A percentile compares a stretch with the other conserved stretches of the same genome.
These are phyloP conservation scores for Saprolegnia parasitica DNA, from an alignment of 352 stramenopile genomes.

Conservation along the genomic window DNA sequence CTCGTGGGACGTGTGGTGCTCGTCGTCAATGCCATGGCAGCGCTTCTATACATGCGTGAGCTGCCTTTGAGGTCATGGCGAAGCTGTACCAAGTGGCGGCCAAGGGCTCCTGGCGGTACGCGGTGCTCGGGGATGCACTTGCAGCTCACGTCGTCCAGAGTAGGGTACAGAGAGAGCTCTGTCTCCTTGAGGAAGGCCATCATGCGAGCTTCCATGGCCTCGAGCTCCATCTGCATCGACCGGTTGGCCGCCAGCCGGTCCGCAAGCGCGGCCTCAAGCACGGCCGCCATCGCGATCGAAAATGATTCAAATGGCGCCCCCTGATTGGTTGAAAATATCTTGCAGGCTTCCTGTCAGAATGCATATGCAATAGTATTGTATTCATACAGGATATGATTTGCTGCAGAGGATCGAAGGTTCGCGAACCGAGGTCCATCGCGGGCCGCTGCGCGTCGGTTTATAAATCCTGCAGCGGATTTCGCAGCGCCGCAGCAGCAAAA, in stretches of 20 bases:
- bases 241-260: slow-evolving; percentile 13
- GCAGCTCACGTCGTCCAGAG: slow-evolving; percentile 40
- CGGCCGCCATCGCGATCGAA: slow-evolving; percentile 6
- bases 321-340: slow-evolving; percentile 9
- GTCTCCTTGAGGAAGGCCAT: slow-evolving; percentile 39
- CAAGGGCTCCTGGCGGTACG: slow-evolving; percentile 35
- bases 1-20: background rate
- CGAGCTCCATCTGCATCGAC: slow-evolving; percentile 23
- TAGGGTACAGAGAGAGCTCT: slow-evolving; percentile 34
- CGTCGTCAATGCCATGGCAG: slow-evolving; percentile 18
- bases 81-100: slow-evolving; percentile 42
- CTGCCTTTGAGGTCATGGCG: background rate
- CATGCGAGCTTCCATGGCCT: slow-evolving; percentile 31
- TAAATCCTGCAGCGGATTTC: slow-evolving; percentile 13
- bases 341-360: background rate
- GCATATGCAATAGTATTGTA: background rate
- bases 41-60: slow-evolving; percentile 4
- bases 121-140: slow-evolving; percentile 35
- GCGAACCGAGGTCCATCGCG: background rate
- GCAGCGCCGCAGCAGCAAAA: background rate
- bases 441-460: background rate
- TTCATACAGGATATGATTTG: background rate
- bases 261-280: slow-evolving; percentile 9
- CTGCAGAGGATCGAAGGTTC: background rate
- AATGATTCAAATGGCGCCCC: background rate